Base-by-base conservation (phyloP, 2,329 filamentous ascomycete genomes). In the Pseudogymnoascus sp. region DNA sequence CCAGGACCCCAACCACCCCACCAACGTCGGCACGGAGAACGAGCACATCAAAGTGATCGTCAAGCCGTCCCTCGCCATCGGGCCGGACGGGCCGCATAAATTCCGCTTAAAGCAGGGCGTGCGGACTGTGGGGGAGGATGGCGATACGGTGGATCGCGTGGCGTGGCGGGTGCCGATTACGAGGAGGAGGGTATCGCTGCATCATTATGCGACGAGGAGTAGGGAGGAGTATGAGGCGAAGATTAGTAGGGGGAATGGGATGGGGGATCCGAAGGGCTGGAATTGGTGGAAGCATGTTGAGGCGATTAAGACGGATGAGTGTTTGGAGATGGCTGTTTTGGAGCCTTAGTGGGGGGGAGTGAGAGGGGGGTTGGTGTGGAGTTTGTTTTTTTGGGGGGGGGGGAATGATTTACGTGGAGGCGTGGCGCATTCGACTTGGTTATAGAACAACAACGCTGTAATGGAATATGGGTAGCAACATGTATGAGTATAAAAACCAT, bases 121-220 rank as follows among this genome's bases (percentile, higher is more conserved):
- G 0, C 43, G 66, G 16, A 71, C 70, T 0, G 69, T 74, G 4
- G 70, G 71, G 35, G 72, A 74, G 64, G 31, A 70, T 59, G 68
- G 69, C 6, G 69, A 72, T 37, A 35, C 65, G 11, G 64, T 71
- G 1, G 61, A 61, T 4, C 64, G 63, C 4, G 61, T 46, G 2
- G 71, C 69, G 3, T 70, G 65, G 53, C 64, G 72, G 6, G 63
- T 62, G 22, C 72, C 72, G 11, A 70, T 73, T 35, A 73, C 70
- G 2, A 67, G 71, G 41, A 65, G 71, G 16, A 64, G 70, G 24
- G 64, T 75, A 31, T 67, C 65, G 1, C 59, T 75, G 59, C 73
- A 75, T 66, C 73, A 75, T 63, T 75, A 74, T 64, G 69, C 69
- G 11, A 65, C 72, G 37, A 73, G 73, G 68, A 74, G 72, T 62